Base-by-base conservation (phyloP, 306 rosid species). In the Prunus fruticosa region DNA sequence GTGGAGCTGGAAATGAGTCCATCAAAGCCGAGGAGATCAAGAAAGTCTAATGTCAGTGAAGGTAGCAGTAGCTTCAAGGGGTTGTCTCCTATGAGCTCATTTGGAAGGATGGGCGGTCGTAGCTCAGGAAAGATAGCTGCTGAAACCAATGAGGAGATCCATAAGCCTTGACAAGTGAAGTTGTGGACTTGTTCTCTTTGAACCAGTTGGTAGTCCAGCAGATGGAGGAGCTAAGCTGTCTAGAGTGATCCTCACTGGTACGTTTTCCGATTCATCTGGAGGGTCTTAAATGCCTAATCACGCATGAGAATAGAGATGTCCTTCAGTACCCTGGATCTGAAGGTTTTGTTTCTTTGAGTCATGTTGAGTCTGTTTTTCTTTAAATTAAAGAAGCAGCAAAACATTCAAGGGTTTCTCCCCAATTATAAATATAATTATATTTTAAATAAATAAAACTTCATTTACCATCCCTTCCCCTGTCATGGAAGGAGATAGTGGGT, bases 21-120 rank as follows among this genome's bases (percentile, higher is more conserved):
- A 58, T 52, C 88, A 7, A 91, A 91, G 79, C 96, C 89, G 54
- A 89, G 93, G 82, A 87, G 82, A 74, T 89, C 90, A 46, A 86
- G 93, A 68, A 93, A 79, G 90, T 91, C 97, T 6, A 93, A 93
- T 76, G 84, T 84, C 82, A 85, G 93, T 32, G 97, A 93, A 78
- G 98, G 96, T 45, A 93, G 98, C 82, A 91, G 93, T 82, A 93
- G 98, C 84, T 89, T 93, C 82, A 91, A 93, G 88, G 81, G 93
- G 67, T 82, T 91, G 84, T 88, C 96, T 0, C 82, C 97, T 68
- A 72, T 93, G 84, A 85, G 95, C 62, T 89, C 97, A 4, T 87
- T 93, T 13, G 85, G 97, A 56, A 93, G 76, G 83, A 79, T 89
- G 28, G 80, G 81, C 0, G 83, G 88, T 67, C 90, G 86, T 64